phyloP scores from a whole-genome alignment of 2,329 filamentous ascomycete genomes.

The Botrytis squamosa region DNA sequence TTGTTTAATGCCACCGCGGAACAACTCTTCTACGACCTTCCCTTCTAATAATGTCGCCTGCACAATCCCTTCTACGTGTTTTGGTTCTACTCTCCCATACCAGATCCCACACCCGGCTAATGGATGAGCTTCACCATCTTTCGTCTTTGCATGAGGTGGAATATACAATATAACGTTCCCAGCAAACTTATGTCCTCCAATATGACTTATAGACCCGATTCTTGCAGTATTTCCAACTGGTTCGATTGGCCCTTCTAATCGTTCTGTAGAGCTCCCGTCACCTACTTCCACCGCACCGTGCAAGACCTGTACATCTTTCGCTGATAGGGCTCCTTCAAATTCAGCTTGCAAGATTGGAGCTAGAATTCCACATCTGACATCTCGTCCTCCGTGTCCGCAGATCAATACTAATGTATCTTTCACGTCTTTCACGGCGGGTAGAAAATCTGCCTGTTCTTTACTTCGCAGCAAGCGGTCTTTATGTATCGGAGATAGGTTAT shows the following conservation, averaged over 20 bases:
- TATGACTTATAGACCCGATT: slow-evolving; percentile 72
- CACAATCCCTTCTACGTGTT: slow-evolving; percentile 74
- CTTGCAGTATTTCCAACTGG: slow-evolving; percentile 47
- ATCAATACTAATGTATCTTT: slow-evolving; percentile 75
- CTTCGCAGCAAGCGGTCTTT: slow-evolving; percentile 52
- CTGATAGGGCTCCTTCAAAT: slow-evolving; percentile 62
- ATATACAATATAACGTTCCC: slow-evolving; percentile 83
- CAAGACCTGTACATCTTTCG: slow-evolving; percentile 50
- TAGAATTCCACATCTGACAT: slow-evolving; percentile 77
- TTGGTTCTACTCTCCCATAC: slow-evolving; percentile 77
- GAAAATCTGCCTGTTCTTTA: slow-evolving; percentile 50
- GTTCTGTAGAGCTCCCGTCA: slow-evolving; percentile 31
- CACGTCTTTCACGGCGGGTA: slow-evolving; percentile 60
- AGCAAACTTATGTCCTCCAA: slow-evolving; percentile 82
- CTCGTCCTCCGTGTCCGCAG: slow-evolving; percentile 82
- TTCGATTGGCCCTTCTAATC: slow-evolving; percentile 45
- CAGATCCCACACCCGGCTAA: slow-evolving; percentile 73
- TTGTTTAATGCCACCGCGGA: slow-evolving; percentile 65
- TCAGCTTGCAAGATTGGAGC: slow-evolving; percentile 70
- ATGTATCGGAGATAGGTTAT: slow-evolving; percentile 55
- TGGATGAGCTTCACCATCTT: slow-evolving; percentile 50
- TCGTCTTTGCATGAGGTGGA: slow-evolving; percentile 52
- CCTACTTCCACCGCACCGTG: slow-evolving; percentile 43
- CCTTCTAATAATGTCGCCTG: slow-evolving; percentile 67
- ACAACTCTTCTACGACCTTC: slow-evolving; percentile 66